Conservation (phyloP, 805 yeast species). For the Yamadazyma paraphyllophila region DNA sequence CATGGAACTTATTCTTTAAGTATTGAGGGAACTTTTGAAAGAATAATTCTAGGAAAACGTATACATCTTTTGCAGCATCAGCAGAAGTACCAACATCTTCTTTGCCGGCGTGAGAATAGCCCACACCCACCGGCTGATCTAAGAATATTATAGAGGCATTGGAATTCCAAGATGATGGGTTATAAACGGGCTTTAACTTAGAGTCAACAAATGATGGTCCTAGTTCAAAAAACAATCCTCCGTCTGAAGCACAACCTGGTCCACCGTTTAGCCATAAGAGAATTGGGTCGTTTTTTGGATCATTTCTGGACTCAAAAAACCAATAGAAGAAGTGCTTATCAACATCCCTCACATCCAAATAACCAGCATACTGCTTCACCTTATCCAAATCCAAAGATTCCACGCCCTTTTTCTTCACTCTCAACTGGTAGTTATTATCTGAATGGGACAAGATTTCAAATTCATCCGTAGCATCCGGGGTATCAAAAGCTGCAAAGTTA, state of each 20-base stretch:
- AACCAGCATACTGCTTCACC: slow-evolving; percentile 79
- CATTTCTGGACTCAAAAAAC: slow-evolving; percentile 34
- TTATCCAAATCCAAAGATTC: slow-evolving; percentile 68
- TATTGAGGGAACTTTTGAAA: slow-evolving; percentile 27
- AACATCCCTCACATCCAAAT: slow-evolving; percentile 70
- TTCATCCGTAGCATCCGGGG: slow-evolving; percentile 1
- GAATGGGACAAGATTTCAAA: slow-evolving; percentile 9
- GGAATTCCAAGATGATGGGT: slow-evolving; percentile 29
- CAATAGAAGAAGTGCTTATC: slow-evolving; percentile 45
- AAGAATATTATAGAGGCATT: slow-evolving; percentile 37
- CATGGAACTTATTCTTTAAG: slow-evolving; percentile 24
- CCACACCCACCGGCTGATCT: slow-evolving; percentile 30
- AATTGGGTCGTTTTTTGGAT: slow-evolving; percentile 29
- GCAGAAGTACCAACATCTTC: slow-evolving; percentile 21
- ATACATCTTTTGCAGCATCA: slow-evolving; percentile 27
- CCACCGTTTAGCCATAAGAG: slow-evolving; percentile 34
- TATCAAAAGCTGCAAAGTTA: background rate
- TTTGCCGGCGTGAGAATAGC: slow-evolving; percentile 21
- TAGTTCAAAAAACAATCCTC: slow-evolving; percentile 31
- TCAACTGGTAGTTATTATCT: slow-evolving; percentile 8
- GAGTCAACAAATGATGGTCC: slow-evolving; percentile 27
- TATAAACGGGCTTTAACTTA: slow-evolving; percentile 22
- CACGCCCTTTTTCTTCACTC: slow-evolving; percentile 33
- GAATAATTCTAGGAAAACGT: slow-evolving; percentile 29
- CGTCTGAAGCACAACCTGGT: slow-evolving; percentile 30